phyloP scores from a whole-genome alignment of 768 basidiomycete genomes.

The Cystofilobasidium capitatum region DNA sequence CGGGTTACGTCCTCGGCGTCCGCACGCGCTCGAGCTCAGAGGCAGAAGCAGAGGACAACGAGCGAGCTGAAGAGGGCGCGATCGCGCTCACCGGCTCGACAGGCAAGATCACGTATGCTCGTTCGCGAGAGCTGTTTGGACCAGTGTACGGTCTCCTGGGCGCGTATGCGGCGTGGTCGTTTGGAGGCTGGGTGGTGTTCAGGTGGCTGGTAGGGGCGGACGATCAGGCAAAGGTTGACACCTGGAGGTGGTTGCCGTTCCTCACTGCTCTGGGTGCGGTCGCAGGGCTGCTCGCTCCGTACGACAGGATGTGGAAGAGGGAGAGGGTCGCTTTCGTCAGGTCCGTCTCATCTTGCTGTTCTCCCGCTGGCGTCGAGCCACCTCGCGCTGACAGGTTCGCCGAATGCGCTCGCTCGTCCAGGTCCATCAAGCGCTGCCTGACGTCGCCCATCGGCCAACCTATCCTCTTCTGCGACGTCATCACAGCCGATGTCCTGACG shows the following conservation, averaged over 20 bases:
- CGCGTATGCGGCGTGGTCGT: conserved; percentile 53
- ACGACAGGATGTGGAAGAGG: conserved; percentile 54
- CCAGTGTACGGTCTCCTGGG: conserved; percentile 54
- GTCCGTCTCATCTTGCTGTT: conserved; percentile 46
- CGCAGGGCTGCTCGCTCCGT: conserved; percentile 56
- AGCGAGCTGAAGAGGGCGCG: neutral
- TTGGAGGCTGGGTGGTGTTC: conserved; percentile 61
- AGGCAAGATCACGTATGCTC: neutral
- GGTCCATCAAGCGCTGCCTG: conserved; percentile 64
- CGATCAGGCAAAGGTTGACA: conserved; percentile 55
- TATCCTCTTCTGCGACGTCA: conserved; percentile 79
- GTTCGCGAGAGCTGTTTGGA: conserved; percentile 6
- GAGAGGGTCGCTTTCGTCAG: conserved; percentile 68
- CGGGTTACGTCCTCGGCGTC: conserved; percentile 56
- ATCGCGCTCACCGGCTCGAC: neutral
- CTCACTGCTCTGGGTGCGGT: conserved; percentile 54
- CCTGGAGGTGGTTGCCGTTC: conserved; percentile 65
- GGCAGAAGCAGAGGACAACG: neutral
- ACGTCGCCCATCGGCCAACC: conserved; percentile 53
- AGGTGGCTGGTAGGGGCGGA: conserved; percentile 50
- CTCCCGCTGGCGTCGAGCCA: neutral
- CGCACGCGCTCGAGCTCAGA: conserved; percentile 21
- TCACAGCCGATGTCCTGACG: conserved; percentile 90
- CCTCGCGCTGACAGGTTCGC: neutral
- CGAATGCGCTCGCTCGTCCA: conserved; percentile 36